These are phyloP conservation scores for Aspergillus latus DNA, from an alignment of 2,329 filamentous ascomycete genomes.

Conservation along the genomic window DNA sequence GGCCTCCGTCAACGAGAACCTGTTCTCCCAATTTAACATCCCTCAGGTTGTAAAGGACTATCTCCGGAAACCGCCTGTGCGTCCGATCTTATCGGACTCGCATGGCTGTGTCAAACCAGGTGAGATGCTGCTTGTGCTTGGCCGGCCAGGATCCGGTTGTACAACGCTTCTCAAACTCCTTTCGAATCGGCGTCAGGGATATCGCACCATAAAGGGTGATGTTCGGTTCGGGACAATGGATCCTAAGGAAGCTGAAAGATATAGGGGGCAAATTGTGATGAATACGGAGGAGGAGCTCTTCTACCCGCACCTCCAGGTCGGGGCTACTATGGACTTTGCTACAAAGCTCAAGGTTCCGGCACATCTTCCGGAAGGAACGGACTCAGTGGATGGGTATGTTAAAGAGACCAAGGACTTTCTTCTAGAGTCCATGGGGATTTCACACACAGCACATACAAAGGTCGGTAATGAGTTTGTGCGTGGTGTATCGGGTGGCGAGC, in stretches of 20 bases:
- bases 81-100: constrained; percentile 64
- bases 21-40: constrained; percentile 60
- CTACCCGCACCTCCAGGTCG: constrained; percentile 53
- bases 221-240: constrained; percentile 56
- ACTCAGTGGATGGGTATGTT: constrained; percentile 49
- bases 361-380: constrained; percentile 46
- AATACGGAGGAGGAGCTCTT: constrained; percentile 56
- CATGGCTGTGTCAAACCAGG: constrained; percentile 70
- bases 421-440: constrained; percentile 57
- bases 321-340: constrained; percentile 55
- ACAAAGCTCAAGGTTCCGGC: constrained; percentile 59
- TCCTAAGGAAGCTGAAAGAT: constrained; percentile 45
- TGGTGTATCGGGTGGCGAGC: constrained; percentile 67
- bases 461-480: constrained; percentile 63
- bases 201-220: constrained; percentile 58
- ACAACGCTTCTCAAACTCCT: constrained; percentile 70
- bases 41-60: constrained; percentile 54
- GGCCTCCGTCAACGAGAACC: constrained; percentile 65
- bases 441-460: constrained; percentile 63
- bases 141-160: constrained; percentile 68
- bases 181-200: constrained; percentile 63
- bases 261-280: constrained; percentile 59
- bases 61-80: constrained; percentile 57
- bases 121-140: constrained; percentile 70
- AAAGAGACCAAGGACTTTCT: constrained; percentile 54